These are phyloP conservation scores for Dittrichia graveolens DNA, from an alignment of 129 eudicot genomes.

Conservation along the genomic window DNA sequence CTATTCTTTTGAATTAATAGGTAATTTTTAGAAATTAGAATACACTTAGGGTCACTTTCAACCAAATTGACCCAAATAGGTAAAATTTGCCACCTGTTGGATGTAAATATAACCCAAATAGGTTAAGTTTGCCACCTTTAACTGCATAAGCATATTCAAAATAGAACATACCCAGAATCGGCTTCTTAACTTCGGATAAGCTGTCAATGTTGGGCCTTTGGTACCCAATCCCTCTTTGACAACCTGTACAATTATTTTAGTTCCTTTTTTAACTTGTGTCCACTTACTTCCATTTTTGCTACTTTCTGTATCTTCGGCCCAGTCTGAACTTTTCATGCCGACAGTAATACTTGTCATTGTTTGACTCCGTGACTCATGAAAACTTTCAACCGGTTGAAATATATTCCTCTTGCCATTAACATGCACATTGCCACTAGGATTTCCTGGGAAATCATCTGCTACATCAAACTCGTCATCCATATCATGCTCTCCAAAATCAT, in stretches of 20 bases:
- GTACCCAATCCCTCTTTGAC: slow-evolving; percentile 95
- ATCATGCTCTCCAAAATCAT: slow-evolving; percentile 66
- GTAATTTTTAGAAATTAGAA: neutral
- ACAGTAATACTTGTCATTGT: slow-evolving; percentile 11
- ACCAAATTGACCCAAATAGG: neutral
- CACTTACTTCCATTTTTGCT: slow-evolving; percentile 51
- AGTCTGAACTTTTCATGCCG: slow-evolving; percentile 21
- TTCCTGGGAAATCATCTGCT: slow-evolving; percentile 44
- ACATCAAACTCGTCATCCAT: slow-evolving; percentile 50
- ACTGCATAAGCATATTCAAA: slow-evolving; percentile 12
- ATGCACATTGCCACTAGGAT: slow-evolving; percentile 56
- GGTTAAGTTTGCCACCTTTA: slow-evolving; percentile 10
- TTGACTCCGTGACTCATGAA: slow-evolving; percentile 36
- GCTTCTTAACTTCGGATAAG: slow-evolving; percentile 89
- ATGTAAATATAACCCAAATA: neutral
- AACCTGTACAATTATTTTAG: slow-evolving; percentile 90
- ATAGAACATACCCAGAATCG: slow-evolving; percentile 82
- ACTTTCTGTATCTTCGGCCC: slow-evolving; percentile 28
- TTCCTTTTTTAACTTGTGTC: slow-evolving; percentile 76
- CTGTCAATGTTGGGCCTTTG: slow-evolving; percentile 83
- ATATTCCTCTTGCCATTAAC: slow-evolving; percentile 35
- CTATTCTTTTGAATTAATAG: neutral
- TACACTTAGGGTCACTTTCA: neutral
- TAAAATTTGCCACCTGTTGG: neutral
- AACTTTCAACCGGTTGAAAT: slow-evolving; percentile 43